A percentile compares a stretch with the other conserved stretches of the same genome.
These are phyloP conservation scores for Fraxinus americana DNA, from an alignment of 257 asterid genomes.

Conservation along the genomic window DNA sequence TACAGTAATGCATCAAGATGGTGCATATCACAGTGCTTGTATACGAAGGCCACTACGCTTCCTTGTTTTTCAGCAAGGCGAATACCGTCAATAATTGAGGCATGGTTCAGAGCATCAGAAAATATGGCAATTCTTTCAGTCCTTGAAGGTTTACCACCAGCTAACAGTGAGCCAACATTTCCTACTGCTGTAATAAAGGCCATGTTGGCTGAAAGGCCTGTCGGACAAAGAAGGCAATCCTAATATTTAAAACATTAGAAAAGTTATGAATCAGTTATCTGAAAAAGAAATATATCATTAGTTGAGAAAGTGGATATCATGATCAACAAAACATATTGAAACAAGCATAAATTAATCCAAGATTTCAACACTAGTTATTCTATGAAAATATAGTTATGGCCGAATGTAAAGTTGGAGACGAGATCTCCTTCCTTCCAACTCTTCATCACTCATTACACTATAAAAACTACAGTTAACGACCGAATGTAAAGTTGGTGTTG, in stretches of 20 bases:
- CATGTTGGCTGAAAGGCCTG: conserved; percentile 99
- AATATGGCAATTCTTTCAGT: conserved; percentile 80
- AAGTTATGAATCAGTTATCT: conserved; percentile 41
- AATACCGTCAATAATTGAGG: conserved; percentile 96
- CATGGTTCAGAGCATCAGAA: conserved; percentile 95
- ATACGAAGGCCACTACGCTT: conserved; percentile 59
- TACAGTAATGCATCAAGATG: conserved; percentile 86
- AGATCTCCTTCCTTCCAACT: conserved; percentile 62
- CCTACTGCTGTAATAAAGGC: conserved; percentile 88
- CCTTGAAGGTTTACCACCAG: conserved; percentile 51
- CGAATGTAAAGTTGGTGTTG: conserved; percentile 2
- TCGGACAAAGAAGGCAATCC: conserved; percentile 99
- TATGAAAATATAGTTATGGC: background rate
- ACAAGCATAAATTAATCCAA: background rate
- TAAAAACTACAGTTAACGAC: background rate
- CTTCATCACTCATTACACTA: background rate
- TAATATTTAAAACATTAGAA: conserved; percentile 59
- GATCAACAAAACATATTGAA: conserved; percentile 2
- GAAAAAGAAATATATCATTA: conserved; percentile 3
- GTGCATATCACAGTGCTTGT: conserved; percentile 87
- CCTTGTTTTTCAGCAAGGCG: conserved; percentile 94
- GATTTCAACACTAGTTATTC: background rate
- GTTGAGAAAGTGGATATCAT: conserved; percentile 13
- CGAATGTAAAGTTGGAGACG: background rate
- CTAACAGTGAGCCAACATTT: conserved; percentile 60